These are phyloP conservation scores for Panicum virgatum DNA, from an alignment of 202 grass and related monocot genomes.

Conservation along the genomic window DNA sequence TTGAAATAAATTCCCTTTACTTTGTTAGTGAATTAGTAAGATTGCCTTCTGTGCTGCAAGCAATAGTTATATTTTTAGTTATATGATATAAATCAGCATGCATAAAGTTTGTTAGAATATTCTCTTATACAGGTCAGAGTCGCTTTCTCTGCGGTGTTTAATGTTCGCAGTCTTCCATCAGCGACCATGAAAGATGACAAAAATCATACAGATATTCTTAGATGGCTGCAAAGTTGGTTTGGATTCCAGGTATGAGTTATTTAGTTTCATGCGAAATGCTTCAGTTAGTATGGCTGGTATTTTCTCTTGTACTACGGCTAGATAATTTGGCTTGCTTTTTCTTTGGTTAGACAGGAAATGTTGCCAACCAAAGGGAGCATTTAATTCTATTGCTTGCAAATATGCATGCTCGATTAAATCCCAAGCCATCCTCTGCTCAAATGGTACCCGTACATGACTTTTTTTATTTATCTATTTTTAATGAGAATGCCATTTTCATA, in stretches of 20 bases:
- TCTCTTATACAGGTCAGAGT: slow-evolving; percentile 70
- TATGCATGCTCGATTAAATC: slow-evolving; percentile 72
- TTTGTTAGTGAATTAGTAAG: not conserved
- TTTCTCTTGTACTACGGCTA: slow-evolving; percentile 27
- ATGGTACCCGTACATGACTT: slow-evolving; percentile 57
- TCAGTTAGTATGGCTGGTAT: slow-evolving; percentile 7
- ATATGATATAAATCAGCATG: slow-evolving; percentile 11
- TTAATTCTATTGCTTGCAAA: slow-evolving; percentile 94
- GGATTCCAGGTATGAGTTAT: slow-evolving; percentile 77
- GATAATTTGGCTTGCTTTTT: slow-evolving; percentile 38
- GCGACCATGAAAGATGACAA: slow-evolving; percentile 51
- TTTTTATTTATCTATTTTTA: slow-evolving; percentile 34
- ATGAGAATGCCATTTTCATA: slow-evolving; percentile 33
- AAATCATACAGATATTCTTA: slow-evolving; percentile 62
- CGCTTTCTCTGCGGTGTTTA: slow-evolving; percentile 72
- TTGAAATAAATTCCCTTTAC: not conserved
- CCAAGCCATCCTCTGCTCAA: slow-evolving; percentile 67
- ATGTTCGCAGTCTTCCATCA: slow-evolving; percentile 77
- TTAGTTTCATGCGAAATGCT: too few species aligned
- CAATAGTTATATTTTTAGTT: not conserved
- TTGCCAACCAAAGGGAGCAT: slow-evolving; percentile 97
- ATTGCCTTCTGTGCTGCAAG: not conserved
- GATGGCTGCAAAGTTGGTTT: slow-evolving; percentile 95
- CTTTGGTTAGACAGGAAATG: slow-evolving; percentile 78
- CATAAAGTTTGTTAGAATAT: slow-evolving; percentile 29